Conservation (phyloP, 768 basidiomycete species). For the Leccinum variicolor region DNA sequence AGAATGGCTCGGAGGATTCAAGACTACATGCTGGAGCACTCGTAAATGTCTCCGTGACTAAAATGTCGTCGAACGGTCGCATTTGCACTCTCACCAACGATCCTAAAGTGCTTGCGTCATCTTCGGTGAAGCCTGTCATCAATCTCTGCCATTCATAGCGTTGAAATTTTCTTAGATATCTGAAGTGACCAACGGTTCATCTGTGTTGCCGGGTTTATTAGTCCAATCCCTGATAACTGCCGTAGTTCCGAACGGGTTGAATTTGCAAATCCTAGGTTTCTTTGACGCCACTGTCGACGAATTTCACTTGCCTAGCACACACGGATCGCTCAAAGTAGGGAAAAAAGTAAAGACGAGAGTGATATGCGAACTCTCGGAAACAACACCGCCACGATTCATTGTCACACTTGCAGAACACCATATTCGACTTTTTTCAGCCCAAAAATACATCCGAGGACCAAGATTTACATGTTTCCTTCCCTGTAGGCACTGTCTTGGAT, state of each 20-base stretch:
- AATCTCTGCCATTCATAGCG: not conserved
- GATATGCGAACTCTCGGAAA: constrained; percentile 68
- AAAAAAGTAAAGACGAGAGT: constrained; percentile 82
- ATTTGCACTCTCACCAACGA: constrained; percentile 70
- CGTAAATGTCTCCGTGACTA: constrained; percentile 61
- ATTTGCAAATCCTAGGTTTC: constrained; percentile 86
- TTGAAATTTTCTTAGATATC: constrained; percentile 52
- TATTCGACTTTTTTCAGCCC: constrained; percentile 52
- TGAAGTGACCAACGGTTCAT: constrained; percentile 75
- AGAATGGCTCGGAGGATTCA: constrained; percentile 27
- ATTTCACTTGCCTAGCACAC: constrained; percentile 58
- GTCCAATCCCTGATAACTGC: constrained; percentile 82
- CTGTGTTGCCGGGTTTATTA: constrained; percentile 81
- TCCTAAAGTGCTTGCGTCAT: constrained; percentile 42
- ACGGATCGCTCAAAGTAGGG: constrained; percentile 54
- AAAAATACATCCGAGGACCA: constrained; percentile 32
- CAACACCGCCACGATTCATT: constrained; percentile 80
- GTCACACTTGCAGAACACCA: constrained; percentile 75
- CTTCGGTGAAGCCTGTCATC: constrained; percentile 45
- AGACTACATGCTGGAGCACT: constrained; percentile 63
- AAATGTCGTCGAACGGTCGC: constrained; percentile 72
- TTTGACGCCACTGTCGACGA: constrained; percentile 89
- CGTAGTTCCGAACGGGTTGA: constrained; percentile 68
- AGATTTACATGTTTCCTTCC: constrained; percentile 54
- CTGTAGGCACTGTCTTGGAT: constrained; percentile 72